phyloP scores from a whole-genome alignment of 1,139 yeast genomes.

The Blastobotrys persicus region DNA sequence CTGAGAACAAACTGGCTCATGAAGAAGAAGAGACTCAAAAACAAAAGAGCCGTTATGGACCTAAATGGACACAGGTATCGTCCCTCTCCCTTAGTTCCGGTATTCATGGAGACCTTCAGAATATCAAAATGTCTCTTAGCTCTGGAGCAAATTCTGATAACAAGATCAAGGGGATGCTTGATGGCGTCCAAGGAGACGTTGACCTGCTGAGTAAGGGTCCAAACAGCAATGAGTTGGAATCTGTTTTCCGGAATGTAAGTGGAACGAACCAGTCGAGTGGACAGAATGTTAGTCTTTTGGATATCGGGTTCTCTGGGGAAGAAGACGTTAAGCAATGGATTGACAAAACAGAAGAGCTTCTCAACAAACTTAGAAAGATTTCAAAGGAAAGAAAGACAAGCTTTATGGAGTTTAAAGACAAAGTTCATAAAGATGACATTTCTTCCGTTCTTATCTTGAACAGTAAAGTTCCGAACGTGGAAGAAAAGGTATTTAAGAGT shows the following conservation, averaged over 20 bases:
- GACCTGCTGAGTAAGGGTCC: conserved; percentile 39
- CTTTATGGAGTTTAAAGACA: conserved; percentile 62
- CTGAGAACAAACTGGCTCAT: conserved; percentile 41
- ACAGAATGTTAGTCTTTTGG: conserved; percentile 53
- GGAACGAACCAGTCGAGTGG: conserved; percentile 21
- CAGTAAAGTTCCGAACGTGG: conserved; percentile 56
- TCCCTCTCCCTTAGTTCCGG: conserved; percentile 38
- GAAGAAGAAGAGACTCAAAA: conserved; percentile 40
- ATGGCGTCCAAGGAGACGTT: conserved; percentile 40
- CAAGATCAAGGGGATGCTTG: conserved; percentile 47
- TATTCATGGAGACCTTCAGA: conserved; percentile 51
- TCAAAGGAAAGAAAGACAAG: conserved; percentile 61
- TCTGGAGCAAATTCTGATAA: conserved; percentile 70
- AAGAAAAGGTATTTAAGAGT: conserved; percentile 59
- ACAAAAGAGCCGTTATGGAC: conserved; percentile 38
- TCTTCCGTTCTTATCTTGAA: conserved; percentile 72
- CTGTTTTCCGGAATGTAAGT: conserved; percentile 27
- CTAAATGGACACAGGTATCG: conserved; percentile 41
- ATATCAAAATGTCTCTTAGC: conserved; percentile 60
- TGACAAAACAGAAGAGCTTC: conserved; percentile 44
- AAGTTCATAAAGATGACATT: conserved; percentile 81
- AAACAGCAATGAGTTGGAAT: conserved; percentile 30
- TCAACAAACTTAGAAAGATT: conserved; percentile 46
- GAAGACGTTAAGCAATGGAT: conserved; percentile 42
- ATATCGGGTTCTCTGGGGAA: conserved; percentile 52